Evolutionary conservation across 148 eudicot species (phyloP).

Genomic region (Spergularia marina): DNA sequence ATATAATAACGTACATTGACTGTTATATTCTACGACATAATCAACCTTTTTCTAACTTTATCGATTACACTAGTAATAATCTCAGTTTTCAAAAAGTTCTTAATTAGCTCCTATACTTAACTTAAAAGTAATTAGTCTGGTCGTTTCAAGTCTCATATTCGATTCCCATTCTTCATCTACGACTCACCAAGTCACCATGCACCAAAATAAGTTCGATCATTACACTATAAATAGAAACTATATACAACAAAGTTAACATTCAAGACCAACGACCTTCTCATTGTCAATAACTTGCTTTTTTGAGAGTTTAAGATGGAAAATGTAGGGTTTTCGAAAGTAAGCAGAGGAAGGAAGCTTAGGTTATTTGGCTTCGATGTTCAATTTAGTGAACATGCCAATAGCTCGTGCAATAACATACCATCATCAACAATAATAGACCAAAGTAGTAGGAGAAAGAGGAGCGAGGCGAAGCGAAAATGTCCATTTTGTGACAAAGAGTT

Average conservation of each 20-base stretch:
- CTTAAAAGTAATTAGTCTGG: background rate
- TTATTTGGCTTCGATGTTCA: slow-evolving; percentile 24
- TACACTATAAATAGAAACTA: too few relatives aligned
- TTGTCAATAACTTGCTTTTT: too few relatives aligned
- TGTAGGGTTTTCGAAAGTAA: background rate
- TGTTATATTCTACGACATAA: background rate
- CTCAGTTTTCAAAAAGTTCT: background rate
- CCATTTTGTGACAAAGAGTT: slow-evolving; percentile 29
- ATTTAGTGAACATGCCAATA: background rate
- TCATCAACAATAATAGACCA: too few relatives aligned
- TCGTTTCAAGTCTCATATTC: too few relatives aligned
- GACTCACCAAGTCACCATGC: too few relatives aligned
- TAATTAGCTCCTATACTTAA: background rate
- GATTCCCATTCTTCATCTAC: too few relatives aligned
- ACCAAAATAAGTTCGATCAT: too few relatives aligned
- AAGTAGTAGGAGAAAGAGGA: too few relatives aligned
- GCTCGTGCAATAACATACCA: background rate
- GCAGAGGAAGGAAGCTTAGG: slow-evolving; percentile 16
- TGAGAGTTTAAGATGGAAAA: slow-evolving; percentile 3
- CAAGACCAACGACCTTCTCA: too few relatives aligned
- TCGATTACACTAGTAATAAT: background rate
- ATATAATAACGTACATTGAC: slow-evolving; percentile 12
- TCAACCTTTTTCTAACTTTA: background rate
- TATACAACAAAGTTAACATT: too few relatives aligned
- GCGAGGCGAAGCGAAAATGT: slow-evolving; percentile 20